Evolutionary conservation across 805 yeast genomes (phyloP).

Genomic region (Barnettozyma pratensis): DNA sequence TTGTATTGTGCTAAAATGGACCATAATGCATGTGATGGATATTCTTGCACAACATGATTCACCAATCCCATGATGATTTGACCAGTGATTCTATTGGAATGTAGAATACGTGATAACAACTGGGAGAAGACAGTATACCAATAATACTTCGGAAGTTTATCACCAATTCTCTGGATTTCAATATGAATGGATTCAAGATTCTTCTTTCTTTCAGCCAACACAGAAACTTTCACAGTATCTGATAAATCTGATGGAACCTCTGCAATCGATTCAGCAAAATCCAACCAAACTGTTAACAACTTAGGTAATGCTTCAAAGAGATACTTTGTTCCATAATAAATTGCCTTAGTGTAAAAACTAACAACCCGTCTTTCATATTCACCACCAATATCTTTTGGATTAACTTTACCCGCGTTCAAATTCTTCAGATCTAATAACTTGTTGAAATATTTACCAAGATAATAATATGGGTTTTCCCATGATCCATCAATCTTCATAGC

Average conservation of each 20-base stretch:
- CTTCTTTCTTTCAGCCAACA: constrained; percentile 26
- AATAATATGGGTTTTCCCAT: constrained; percentile 80
- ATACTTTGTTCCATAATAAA: constrained; percentile 57
- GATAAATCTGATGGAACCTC: constrained; percentile 17
- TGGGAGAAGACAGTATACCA: constrained; percentile 90
- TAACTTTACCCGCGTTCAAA: constrained; percentile 21
- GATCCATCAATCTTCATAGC: constrained; percentile 49
- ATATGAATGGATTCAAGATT: constrained; percentile 43
- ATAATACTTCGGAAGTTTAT: constrained; percentile 43
- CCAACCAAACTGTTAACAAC: constrained; percentile 87
- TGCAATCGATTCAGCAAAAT: constrained; percentile 42
- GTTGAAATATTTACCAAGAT: constrained; percentile 73
- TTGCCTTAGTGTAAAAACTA: constrained; percentile 50
- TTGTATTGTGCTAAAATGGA: constrained; percentile 64
- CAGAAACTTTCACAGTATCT: constrained; percentile 12
- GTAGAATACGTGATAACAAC: constrained; percentile 71
- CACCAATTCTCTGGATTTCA: constrained; percentile 40
- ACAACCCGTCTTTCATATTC: constrained; percentile 52
- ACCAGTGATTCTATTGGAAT: constrained; percentile 51
- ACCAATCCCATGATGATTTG: constrained; percentile 55
- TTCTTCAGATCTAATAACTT: constrained; percentile 67
- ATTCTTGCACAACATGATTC: constrained; percentile 49
- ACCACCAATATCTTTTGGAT: constrained; percentile 36
- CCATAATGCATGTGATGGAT: constrained; percentile 88
- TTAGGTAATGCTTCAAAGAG: constrained; percentile 85